These are phyloP conservation scores for Ogataea nitratoaversa DNA, from an alignment of 805 yeast species.

Conservation along the genomic window DNA sequence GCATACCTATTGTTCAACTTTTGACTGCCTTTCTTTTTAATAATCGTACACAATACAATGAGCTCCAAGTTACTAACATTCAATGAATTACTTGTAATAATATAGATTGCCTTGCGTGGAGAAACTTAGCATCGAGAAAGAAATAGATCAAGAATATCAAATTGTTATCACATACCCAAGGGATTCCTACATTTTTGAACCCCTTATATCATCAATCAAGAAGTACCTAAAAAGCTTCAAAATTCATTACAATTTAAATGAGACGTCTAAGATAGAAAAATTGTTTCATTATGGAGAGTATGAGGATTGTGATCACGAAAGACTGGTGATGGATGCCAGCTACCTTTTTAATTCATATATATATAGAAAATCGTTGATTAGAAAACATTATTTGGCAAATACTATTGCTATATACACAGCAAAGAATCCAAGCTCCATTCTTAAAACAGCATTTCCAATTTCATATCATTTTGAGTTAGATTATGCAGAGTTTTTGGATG, in stretches of 20 bases:
- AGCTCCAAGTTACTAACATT: not conserved
- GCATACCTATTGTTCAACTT: not conserved
- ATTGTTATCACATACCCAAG: slow-evolving; percentile 36
- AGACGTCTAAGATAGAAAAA: slow-evolving; percentile 23
- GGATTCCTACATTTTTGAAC: slow-evolving; percentile 38
- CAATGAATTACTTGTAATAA: not conserved
- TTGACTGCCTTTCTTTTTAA: too few species aligned
- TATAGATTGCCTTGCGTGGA: not conserved
- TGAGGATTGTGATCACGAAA: slow-evolving; percentile 80
- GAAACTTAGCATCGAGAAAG: not conserved
- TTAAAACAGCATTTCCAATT: slow-evolving; percentile 63
- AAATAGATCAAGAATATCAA: not conserved
- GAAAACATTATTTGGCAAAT: slow-evolving; percentile 86
- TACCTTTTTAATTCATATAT: slow-evolving; percentile 78
- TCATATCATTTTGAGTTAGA: slow-evolving; percentile 82
- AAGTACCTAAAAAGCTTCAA: slow-evolving; percentile 8
- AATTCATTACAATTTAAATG: slow-evolving; percentile 7
- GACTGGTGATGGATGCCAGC: slow-evolving; percentile 36
- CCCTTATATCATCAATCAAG: slow-evolving; percentile 36
- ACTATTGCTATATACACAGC: slow-evolving; percentile 71
- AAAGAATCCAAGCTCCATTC: slow-evolving; percentile 66
- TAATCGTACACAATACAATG: too few species aligned
- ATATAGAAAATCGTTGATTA: slow-evolving; percentile 83
- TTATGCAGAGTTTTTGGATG: slow-evolving; percentile 94
- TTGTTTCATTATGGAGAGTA: slow-evolving; percentile 84